Percentiles rank a stretch among this genome's conserved stretches.
These are phyloP conservation scores for Phycomyces nitens DNA, from an alignment of 192 early-diverging fungal species.

Conservation along the genomic window DNA sequence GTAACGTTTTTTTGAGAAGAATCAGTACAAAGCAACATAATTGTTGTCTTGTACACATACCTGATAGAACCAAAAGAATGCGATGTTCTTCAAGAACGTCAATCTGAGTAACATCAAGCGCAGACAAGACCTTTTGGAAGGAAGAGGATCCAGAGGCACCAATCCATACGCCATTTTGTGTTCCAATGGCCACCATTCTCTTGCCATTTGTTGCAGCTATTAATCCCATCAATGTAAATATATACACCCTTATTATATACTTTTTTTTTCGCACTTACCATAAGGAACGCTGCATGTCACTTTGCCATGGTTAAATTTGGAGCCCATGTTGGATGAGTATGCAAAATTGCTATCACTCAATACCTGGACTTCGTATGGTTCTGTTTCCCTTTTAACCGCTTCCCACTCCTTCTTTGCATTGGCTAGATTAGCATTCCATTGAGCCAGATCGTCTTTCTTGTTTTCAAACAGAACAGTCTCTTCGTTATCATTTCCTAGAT, in stretches of 20 bases:
- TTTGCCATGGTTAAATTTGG: slow-evolving; percentile 37
- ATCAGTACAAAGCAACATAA: no score
- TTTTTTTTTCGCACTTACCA: no score
- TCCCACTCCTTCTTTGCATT: slow-evolving; percentile 42
- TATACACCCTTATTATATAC: no score
- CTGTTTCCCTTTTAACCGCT: slow-evolving; percentile 22
- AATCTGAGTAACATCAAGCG: slow-evolving; percentile 66
- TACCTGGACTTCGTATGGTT: slow-evolving; percentile 45
- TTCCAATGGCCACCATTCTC: slow-evolving; percentile 74
- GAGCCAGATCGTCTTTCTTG: slow-evolving; percentile 32
- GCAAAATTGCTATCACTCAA: slow-evolving; percentile 45
- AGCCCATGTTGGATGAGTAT: slow-evolving; percentile 6
- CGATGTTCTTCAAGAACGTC: slow-evolving; percentile 78
- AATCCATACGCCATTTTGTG: slow-evolving; percentile 82
- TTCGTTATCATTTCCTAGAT: slow-evolving; percentile 48
- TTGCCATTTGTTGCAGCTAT: slow-evolving; percentile 33
- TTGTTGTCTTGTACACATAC: slow-evolving; percentile 50
- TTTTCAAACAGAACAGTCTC: slow-evolving; percentile 50
- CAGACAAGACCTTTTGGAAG: slow-evolving; percentile 33
- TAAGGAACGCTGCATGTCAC: slow-evolving; percentile 51
- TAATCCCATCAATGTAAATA: no score
- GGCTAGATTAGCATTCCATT: slow-evolving; percentile 80
- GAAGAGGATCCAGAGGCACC: slow-evolving; percentile 54
- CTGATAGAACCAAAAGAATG: slow-evolving; percentile 78
- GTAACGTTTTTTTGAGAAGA: no score